Base-by-base conservation (phyloP, 345 rosid species). In the Heritiera fomes region DNA sequence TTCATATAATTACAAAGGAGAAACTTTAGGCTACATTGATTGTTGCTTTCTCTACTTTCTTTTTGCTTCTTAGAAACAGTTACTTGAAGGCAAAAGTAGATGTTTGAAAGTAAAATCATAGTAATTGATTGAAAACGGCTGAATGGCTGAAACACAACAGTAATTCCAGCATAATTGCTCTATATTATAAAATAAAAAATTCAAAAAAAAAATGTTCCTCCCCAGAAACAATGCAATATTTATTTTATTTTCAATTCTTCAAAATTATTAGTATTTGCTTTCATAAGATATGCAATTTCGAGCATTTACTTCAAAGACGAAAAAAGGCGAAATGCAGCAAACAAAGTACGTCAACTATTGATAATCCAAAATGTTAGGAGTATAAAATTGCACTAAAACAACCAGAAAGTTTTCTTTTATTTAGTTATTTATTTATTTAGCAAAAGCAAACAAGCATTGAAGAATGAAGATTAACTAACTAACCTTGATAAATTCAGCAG, bases 401-500 rank as follows among this genome's bases (percentile, higher is more conserved):
- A 69, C 12, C 30, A 3, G 47, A 41, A 66, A 69, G 20, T 20
- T 69, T 53, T 53, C 3, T 15, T 45, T 20, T 9, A 3, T 8
- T 18, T 65, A 7, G 9, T 9, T 41, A 4, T 43, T n/a, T 45
- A 46, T 46, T 43, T 13, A 0, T 53, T 53, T 15, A 14, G 58
- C 74, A 28, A 11, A 68, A 14, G 17, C 50, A 56, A 78, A 9
- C 4, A 41, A 47, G 58, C 6, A 43, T 28, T 15, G 9, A 41
- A 23, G 71, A 66, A 67, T 14, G 3, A 65, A 50, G 41, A 52
- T 72, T 72, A 72, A 72, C 60, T 55, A 45, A 75, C 89, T 56
- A 64, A 93, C 99, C 98, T 92, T 88, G 63, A 93, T 41, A 82
- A 92, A 91, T 70, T 90, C 86, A 18, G 59, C 55, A 55, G 89